Conservation (phyloP, 306 rosid genomes). For the Fagus crenata region DNA sequence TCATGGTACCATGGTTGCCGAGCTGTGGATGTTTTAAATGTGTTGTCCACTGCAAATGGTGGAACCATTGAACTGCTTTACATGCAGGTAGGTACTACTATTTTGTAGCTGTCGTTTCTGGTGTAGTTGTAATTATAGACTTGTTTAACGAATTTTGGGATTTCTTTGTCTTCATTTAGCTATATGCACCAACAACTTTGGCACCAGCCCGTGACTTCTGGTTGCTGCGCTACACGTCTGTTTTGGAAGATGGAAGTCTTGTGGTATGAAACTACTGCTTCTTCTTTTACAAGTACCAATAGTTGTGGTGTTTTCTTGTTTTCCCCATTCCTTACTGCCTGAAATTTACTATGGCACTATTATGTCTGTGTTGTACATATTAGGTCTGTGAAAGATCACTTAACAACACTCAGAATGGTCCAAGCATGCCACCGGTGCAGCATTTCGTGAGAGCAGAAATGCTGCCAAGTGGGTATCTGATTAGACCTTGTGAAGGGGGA, state of each 20-base stretch:
- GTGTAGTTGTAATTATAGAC: neutral
- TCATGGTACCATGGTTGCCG: constrained; percentile 95
- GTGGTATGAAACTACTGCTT: constrained; percentile 58
- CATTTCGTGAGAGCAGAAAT: constrained; percentile 92
- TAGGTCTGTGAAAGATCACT: constrained; percentile 99
- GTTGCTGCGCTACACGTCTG: constrained; percentile 95
- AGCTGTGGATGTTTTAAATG: constrained; percentile 77
- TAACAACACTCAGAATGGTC: constrained; percentile 96
- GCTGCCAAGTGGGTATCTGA: constrained; percentile 89
- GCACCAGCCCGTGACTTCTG: constrained; percentile 99
- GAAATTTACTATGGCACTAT: constrained; percentile 8
- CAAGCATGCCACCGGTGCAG: constrained; percentile 85
- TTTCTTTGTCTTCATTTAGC: constrained; percentile 42
- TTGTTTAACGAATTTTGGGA: constrained; percentile 16
- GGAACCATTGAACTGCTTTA: constrained; percentile 95
- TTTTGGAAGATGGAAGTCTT: constrained; percentile 95
- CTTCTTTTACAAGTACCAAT: neutral
- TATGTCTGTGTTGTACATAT: constrained; percentile 25
- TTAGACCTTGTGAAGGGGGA: constrained; percentile 97
- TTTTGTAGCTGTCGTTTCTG: neutral
- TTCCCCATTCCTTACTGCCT: neutral
- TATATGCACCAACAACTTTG: constrained; percentile 94
- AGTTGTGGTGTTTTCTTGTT: neutral
- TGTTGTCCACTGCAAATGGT: constrained; percentile 80
- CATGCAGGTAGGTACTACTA: constrained; percentile 69